A percentile compares a stretch with the other conserved stretches of the same genome.
Evolutionary conservation across 2,329 filamentous ascomycete genomes (phyloP).

Genomic region (Aspergillus sp.): DNA sequence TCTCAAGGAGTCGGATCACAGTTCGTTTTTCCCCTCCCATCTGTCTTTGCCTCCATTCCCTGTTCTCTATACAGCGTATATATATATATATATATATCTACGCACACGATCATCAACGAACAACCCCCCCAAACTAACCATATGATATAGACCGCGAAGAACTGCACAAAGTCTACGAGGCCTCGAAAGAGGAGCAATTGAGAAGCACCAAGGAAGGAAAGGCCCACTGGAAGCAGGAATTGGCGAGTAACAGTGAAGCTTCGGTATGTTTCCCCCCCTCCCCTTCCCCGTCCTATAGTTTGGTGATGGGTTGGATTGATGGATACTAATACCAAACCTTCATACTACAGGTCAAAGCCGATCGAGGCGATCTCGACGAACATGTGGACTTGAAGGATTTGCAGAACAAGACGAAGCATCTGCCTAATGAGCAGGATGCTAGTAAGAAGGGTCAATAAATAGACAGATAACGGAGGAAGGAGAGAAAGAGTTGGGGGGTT

Average conservation of each 20-base stretch:
- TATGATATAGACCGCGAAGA: slow-evolving; percentile 39
- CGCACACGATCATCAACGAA: too few relatives aligned
- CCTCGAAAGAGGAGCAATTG: slow-evolving; percentile 63
- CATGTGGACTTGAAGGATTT: slow-evolving; percentile 48
- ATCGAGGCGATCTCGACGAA: slow-evolving; percentile 49
- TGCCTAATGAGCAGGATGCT: slow-evolving; percentile 34
- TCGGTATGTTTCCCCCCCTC: slow-evolving; percentile 51
- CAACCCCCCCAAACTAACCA: neutral
- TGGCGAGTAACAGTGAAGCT: slow-evolving; percentile 78
- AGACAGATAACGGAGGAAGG: too few relatives aligned
- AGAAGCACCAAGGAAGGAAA: slow-evolving; percentile 56
- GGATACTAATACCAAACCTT: neutral
- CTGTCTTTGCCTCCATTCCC: neutral
- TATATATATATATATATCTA: too few relatives aligned
- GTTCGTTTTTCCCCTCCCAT: slow-evolving; percentile 21
- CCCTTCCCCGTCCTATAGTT: neutral
- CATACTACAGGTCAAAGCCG: slow-evolving; percentile 55
- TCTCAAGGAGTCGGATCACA: slow-evolving; percentile 37
- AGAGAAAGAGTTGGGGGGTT: neutral
- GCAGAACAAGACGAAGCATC: slow-evolving; percentile 60
- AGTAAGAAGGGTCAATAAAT: slow-evolving; percentile 29
- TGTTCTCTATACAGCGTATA: too few relatives aligned
- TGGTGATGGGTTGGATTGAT: neutral
- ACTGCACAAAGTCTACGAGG: slow-evolving; percentile 46
- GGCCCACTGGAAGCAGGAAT: slow-evolving; percentile 73